phyloP scores from a whole-genome alignment of 148 eudicot genomes.

The Heliosperma pusillum region DNA sequence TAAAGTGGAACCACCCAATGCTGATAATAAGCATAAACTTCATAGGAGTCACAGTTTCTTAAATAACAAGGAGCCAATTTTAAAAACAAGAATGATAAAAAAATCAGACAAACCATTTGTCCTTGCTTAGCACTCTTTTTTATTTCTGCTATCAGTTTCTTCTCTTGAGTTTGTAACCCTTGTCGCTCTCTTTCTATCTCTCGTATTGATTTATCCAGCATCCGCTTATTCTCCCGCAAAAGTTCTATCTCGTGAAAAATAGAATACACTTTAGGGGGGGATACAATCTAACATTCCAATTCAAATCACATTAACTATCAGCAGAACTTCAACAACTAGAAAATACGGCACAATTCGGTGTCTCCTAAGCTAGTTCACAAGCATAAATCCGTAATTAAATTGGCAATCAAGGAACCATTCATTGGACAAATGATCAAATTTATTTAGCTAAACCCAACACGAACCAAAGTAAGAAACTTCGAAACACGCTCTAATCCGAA shows the following conservation, averaged over 20 bases:
- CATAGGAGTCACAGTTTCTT: not conserved
- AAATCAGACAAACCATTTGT: constrained; percentile 67
- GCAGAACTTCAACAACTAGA: not conserved
- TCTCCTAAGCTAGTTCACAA: not conserved
- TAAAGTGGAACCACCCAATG: no score
- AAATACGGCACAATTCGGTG: not conserved
- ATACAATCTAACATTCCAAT: not conserved
- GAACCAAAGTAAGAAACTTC: not conserved
- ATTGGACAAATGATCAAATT: not conserved
- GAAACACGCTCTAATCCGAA: not conserved
- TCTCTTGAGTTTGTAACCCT: constrained; percentile 94
- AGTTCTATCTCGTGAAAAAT: constrained; percentile 52
- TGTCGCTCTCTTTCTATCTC: constrained; percentile 97
- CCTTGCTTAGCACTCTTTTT: constrained; percentile 99
- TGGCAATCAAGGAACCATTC: not conserved
- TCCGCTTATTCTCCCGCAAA: constrained; percentile 92
- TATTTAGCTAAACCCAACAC: not conserved
- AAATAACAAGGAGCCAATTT: not conserved
- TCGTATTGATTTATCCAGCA: constrained; percentile 94
- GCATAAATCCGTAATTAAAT: not conserved
- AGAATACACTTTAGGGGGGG: not conserved
- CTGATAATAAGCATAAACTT: not conserved
- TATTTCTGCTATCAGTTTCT: constrained; percentile 84
- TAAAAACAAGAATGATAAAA: not conserved
- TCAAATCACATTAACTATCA: constrained; percentile 1